phyloP scores from a whole-genome alignment of 2,329 filamentous ascomycete species.

The Arthrinium puccinioides region DNA sequence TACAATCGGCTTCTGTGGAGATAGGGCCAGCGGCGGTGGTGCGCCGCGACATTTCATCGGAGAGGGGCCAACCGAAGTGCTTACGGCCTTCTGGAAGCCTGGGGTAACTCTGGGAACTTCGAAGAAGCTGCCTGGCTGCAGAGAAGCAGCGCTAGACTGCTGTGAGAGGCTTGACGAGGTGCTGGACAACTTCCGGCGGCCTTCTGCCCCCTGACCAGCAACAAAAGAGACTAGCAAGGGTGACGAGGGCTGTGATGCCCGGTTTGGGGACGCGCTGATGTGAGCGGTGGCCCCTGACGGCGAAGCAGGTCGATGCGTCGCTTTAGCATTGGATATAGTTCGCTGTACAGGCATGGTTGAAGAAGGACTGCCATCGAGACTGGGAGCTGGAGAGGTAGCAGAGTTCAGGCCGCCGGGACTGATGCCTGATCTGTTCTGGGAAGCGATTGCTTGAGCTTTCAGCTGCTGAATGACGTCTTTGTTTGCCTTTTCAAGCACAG shows the following conservation, averaged over 20 bases:
- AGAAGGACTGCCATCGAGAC: conserved; percentile 78
- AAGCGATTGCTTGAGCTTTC: conserved; percentile 77
- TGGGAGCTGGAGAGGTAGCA: conserved; percentile 55
- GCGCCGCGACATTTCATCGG: conserved; percentile 48
- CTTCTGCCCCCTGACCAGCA: conserved; percentile 70
- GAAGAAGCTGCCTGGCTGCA: conserved; percentile 65
- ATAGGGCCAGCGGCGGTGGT: conserved; percentile 38
- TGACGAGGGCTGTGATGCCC: conserved; percentile 72
- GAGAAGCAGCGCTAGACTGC: conserved; percentile 55
- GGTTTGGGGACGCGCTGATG: conserved; percentile 77
- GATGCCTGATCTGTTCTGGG: conserved; percentile 46
- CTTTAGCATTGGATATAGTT: conserved; percentile 76
- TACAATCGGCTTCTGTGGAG: conserved; percentile 53
- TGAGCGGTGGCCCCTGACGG: conserved; percentile 69
- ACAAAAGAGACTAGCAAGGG: conserved; percentile 96
- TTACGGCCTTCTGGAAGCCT: conserved; percentile 53
- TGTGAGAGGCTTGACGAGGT: conserved; percentile 80
- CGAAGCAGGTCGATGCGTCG: conserved; percentile 69
- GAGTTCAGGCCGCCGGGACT: conserved; percentile 35
- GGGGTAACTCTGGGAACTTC: conserved; percentile 61
- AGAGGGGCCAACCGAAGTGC: conserved; percentile 45
- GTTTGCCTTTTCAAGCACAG: conserved; percentile 94
- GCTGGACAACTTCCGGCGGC: conserved; percentile 82
- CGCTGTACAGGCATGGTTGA: conserved; percentile 74
- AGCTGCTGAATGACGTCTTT: conserved; percentile 98